Evolutionary conservation across 768 basidiomycete species (phyloP), one percentile per base, ranked within the genome.

Genomic region (Plicaturopsis crispa): DNA sequence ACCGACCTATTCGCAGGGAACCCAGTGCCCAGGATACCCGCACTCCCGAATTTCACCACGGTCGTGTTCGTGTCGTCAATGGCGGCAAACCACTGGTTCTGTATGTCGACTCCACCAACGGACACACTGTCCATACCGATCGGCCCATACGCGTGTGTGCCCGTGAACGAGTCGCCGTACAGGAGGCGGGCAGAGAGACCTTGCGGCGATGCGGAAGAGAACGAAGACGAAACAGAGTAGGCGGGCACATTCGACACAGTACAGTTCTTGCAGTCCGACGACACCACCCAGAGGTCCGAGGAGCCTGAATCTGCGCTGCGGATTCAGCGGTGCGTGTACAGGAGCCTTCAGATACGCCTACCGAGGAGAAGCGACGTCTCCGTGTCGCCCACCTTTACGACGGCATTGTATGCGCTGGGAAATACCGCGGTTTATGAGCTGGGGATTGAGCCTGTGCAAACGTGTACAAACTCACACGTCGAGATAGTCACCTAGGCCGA

Each of bases 11-110:
- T 80, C 11, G 73, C 52, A 3, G 84, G 82, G 45, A 87, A 87
- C 0, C 86, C 84, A 7, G 86, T 63, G 0, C 85, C 85, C 40
- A 87, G 68, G 30, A 87, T 84, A 2, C 84, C 85, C 12, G 72
- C 67, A 13, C 73, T 65, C 1, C 73, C 73, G 1, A 69, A 73
- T 28, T 72, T 64, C 24, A 68, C 48, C 6, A 85, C 65, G 16
- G 66, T 76, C 2, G 81, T 80, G 45, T 84, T 79, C 3, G 85
- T 89, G 37, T 70, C 55, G 47, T 78, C 75, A 38, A 86, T 76
- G 6, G 80, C 74, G 6, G 73, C 80, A 42, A 87, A 73, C 39
- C 65, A 73, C 47, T 86, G 82, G 33, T 66, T 55, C 5, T 56
- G 49, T 8, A 78, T 43, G 2, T 56, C 51, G 3, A 84, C 43